Percentiles rank a stretch among this genome's conserved stretches.
phyloP scores from a whole-genome alignment of 2,329 filamentous ascomycete genomes.

The Fusarium sp. region DNA sequence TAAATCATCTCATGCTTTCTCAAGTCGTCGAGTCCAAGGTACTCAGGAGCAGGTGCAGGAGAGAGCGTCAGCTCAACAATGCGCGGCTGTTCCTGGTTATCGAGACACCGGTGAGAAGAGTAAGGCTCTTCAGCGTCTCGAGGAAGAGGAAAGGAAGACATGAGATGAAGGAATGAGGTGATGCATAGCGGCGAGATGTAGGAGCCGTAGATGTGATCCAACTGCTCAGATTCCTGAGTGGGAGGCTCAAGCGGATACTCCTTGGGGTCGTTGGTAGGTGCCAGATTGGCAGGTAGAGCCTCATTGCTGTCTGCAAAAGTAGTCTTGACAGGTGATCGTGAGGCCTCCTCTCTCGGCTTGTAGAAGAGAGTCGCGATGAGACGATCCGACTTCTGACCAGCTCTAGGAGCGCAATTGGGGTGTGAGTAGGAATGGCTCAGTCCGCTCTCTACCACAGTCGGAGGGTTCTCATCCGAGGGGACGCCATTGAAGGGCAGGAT shows the following conservation, averaged over 20 bases:
- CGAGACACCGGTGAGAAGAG: constrained; percentile 71
- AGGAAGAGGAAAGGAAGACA: constrained; percentile 67
- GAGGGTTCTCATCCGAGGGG: constrained; percentile 65
- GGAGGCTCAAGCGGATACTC: constrained; percentile 67
- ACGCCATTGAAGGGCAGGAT: constrained; percentile 65
- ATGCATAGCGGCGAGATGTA: constrained; percentile 71
- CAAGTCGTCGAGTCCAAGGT: constrained; percentile 72
- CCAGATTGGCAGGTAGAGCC: constrained; percentile 60
- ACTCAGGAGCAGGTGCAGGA: constrained; percentile 66
- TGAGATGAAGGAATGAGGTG: constrained; percentile 70
- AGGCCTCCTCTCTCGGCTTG: constrained; percentile 54
- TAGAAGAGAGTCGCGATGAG: constrained; percentile 71
- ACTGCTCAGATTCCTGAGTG: constrained; percentile 61
- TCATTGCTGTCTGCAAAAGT: constrained; percentile 47
- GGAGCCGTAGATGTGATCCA: constrained; percentile 71
- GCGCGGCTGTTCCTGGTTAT: constrained; percentile 64
- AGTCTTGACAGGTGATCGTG: constrained; percentile 44
- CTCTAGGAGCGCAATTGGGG: constrained; percentile 65
- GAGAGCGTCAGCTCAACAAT: constrained; percentile 72
- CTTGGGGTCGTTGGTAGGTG: constrained; percentile 65
- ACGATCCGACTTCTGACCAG: constrained; percentile 58
- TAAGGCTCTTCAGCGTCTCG: constrained; percentile 60
- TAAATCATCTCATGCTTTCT: constrained; percentile 83
- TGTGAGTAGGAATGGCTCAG: constrained; percentile 69
- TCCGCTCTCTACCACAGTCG: constrained; percentile 67